These are phyloP conservation scores for Aspergillus cejpii DNA, from an alignment of 2,329 filamentous ascomycete genomes.

Conservation along the genomic window DNA sequence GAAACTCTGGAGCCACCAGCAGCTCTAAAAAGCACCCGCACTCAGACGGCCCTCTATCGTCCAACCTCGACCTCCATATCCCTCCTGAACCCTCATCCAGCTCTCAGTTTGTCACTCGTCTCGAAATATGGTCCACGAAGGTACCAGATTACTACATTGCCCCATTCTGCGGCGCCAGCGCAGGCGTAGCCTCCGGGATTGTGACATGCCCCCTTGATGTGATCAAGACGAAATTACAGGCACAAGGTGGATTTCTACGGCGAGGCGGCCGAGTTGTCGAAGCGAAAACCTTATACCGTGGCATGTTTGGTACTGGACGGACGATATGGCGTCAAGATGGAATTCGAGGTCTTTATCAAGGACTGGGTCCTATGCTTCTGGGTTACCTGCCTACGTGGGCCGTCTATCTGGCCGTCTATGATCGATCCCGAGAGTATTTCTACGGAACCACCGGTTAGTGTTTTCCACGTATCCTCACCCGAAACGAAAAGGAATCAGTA, in stretches of 20 bases:
- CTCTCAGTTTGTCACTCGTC: slow-evolving; percentile 30
- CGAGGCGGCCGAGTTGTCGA: slow-evolving; percentile 36
- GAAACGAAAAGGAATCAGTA: neutral
- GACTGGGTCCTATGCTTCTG: slow-evolving; percentile 86
- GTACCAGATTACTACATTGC: slow-evolving; percentile 60
- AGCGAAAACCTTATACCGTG: slow-evolving; percentile 64
- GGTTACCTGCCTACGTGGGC: slow-evolving; percentile 98
- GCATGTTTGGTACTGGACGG: slow-evolving; percentile 75
- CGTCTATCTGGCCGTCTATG: slow-evolving; percentile 95
- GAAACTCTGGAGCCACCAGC: slow-evolving; percentile 31
- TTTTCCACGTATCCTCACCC: neutral
- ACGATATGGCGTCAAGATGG: slow-evolving; percentile 87
- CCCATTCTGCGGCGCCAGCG: slow-evolving; percentile 77
- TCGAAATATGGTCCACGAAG: slow-evolving; percentile 41
- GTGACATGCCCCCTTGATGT: slow-evolving; percentile 97
- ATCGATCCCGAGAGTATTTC: slow-evolving; percentile 72
- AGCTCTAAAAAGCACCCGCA: slow-evolving; percentile 26
- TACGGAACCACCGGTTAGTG: slow-evolving; percentile 57
- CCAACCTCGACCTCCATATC: slow-evolving; percentile 20
- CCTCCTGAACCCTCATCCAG: slow-evolving; percentile 24
- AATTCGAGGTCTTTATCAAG: slow-evolving; percentile 82
- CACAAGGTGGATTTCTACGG: slow-evolving; percentile 72
- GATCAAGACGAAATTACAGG: slow-evolving; percentile 97
- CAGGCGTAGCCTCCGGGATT: slow-evolving; percentile 86
- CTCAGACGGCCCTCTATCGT: slow-evolving; percentile 19